Conservation (phyloP, 345 rosid species). For the Raphanus sativus region DNA sequence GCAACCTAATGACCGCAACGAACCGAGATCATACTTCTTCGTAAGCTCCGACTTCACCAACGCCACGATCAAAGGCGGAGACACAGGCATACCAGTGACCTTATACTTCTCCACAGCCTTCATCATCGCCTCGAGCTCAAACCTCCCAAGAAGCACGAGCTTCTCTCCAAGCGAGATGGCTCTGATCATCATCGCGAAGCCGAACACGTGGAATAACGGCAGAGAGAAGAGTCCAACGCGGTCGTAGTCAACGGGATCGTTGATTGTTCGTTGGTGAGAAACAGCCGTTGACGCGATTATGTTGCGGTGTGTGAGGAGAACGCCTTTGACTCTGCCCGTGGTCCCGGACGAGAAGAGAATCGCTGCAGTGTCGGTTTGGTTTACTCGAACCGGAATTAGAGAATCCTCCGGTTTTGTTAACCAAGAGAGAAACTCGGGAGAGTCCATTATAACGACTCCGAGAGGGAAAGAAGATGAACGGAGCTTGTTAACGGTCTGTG, state of each 20-base stretch:
- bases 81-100: constrained; percentile 66
- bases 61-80: constrained; percentile 78
- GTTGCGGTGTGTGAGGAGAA: constrained; percentile 66
- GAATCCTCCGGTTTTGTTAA: constrained; percentile 22
- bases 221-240: constrained; percentile 52
- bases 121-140: constrained; percentile 54
- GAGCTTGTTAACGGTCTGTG: constrained; percentile 46
- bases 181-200: constrained; percentile 46
- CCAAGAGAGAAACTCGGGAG: constrained; percentile 67
- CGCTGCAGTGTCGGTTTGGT: constrained; percentile 69
- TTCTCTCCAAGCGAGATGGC: constrained; percentile 47
- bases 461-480: constrained; percentile 38
- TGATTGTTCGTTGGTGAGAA: constrained; percentile 17
- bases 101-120: constrained; percentile 58
- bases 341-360: constrained; percentile 84
- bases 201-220: constrained; percentile 58
- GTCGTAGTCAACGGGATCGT: constrained; percentile 36
- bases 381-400: constrained; percentile 26
- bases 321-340: constrained; percentile 75
- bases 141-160: constrained; percentile 49
- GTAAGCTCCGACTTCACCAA: constrained; percentile 67
- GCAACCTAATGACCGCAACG: constrained; percentile 53
- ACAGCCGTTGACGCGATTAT: constrained; percentile 63
- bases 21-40: constrained; percentile 60
- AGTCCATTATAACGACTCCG: constrained; percentile 60